Evolutionary conservation across 176 grass and related monocot genomes (phyloP), one percentile per base, ranked within the genome.

Genomic region (Typha latifolia): DNA sequence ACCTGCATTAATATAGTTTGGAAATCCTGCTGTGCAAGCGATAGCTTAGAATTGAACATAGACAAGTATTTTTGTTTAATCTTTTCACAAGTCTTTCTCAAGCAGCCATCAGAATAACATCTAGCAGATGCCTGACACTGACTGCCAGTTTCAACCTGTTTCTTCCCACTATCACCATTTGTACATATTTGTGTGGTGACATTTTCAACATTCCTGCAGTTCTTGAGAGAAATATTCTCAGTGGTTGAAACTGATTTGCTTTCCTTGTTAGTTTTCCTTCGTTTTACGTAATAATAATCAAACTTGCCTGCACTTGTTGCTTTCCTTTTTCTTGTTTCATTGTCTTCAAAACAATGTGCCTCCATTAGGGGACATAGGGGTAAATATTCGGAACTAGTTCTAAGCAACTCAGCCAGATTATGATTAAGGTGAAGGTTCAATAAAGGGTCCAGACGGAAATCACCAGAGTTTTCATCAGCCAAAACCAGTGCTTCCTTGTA

Each of bases 341-440:
- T 31, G 59, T 70, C 68, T 66, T 85, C 74, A 74, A 49, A 70
- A 52, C 62, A 20, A 47, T 69, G 78, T 59, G 32, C 71, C 76
- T 81, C 87, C 69, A 61, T 56, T 77, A 79, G 70, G 69, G 75
- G 83, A 62, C 93, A 96, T 70, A 84, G 76, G 34, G 70, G 72
- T 75, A 81, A 75, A 89, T 77, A 91, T 57, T 89, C 93, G 57
- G 93, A 82, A 77, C 78, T 84, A 71, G 32, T 71, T 50, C 69
- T 81, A 65, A 91, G 83, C 21, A 91, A 48, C 74, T 96, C 88
- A 43, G 83, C 80, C 47, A 96, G 77, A 77, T 96, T 91, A 74
- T 96, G 83, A 69, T 96, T 87, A 69, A 91, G 89, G 84, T 91
- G 93, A 72, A 96, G 93, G 82, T 86, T 96, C 80, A 96, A 74